These are phyloP conservation scores for Pachyrhizus erosus DNA, from an alignment of 306 rosid genomes.

Conservation along the genomic window DNA sequence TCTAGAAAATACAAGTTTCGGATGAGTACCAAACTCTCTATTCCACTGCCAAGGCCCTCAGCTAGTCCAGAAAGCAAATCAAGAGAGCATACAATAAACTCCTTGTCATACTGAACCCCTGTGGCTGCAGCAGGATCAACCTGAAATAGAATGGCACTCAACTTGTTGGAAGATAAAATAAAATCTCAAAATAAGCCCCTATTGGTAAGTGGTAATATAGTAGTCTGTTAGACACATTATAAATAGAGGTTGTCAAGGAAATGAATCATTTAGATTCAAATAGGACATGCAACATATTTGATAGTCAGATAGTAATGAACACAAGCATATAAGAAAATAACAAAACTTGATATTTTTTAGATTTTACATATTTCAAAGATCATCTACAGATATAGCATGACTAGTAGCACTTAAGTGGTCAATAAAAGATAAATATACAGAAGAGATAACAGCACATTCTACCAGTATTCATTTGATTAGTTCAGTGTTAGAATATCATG, in stretches of 20 bases:
- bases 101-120: conserved; percentile 92
- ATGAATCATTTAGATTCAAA: not conserved
- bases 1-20: conserved; percentile 28
- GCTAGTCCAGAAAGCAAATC: conserved; percentile 98
- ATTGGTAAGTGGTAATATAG: not conserved
- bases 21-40: conserved; percentile 90
- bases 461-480: conserved; percentile 9
- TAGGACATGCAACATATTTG: not conserved
- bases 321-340: not conserved
- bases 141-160: conserved; percentile 63
- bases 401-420: not conserved
- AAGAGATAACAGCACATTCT: conserved; percentile 2
- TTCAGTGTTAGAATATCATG: not conserved
- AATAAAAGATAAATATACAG: not conserved
- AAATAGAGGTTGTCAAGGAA: conserved; percentile 26
- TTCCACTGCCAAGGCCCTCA: conserved; percentile 99
- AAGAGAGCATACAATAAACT: conserved; percentile 93
- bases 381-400: not conserved
- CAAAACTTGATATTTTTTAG: not conserved
- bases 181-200: conserved; percentile 33
- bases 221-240: conserved; percentile 7
- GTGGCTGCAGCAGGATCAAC: conserved; percentile 70
- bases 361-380: not conserved
- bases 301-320: not conserved
- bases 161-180: conserved; percentile 36